Evolutionary conservation across 345 rosid genomes (phyloP).

Genomic region (Anastatica hierochuntica): DNA sequence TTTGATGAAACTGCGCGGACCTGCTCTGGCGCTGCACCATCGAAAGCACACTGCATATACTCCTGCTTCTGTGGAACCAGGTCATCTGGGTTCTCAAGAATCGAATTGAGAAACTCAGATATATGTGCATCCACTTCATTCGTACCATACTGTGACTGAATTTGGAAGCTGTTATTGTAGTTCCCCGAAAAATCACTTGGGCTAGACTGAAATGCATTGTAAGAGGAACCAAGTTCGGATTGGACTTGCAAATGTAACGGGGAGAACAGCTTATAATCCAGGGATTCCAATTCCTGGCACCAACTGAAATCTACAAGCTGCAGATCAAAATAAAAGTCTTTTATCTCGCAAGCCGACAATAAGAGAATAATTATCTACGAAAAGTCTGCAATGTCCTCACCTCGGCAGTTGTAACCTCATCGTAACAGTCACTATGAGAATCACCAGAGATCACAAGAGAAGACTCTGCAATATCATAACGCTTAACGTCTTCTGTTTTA

Average conservation of each 20-base stretch:
- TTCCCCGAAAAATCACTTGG: constrained; percentile 1
- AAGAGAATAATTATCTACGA: background rate
- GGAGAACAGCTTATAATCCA: constrained; percentile 31
- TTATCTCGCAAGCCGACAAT: background rate
- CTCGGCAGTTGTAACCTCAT: constrained; percentile 20
- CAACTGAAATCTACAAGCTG: constrained; percentile 29
- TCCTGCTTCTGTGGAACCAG: constrained; percentile 1
- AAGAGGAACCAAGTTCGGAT: constrained; percentile 29
- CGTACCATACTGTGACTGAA: constrained; percentile 17
- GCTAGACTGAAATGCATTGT: constrained; percentile 16
- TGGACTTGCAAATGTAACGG: constrained; percentile 37
- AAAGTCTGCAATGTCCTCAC: constrained; percentile 19
- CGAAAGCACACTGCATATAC: constrained; percentile 4
- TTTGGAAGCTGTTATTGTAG: constrained; percentile 4
- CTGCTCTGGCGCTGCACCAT: constrained; percentile 12
- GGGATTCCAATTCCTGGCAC: constrained; percentile 17
- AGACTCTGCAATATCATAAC: constrained; percentile 4
- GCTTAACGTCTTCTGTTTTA: constrained; percentile 23
- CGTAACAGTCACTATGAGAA: constrained; percentile 14
- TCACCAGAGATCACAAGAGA: constrained; percentile 8
- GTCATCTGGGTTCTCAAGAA: constrained; percentile 32
- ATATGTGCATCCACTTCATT: constrained; percentile 30
- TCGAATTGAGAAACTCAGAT: constrained; percentile 35
- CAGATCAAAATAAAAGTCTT: background rate
- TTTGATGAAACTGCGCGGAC: constrained; percentile 1